These are phyloP conservation scores for Dipteronia sinensis DNA, from an alignment of 345 rosid genomes.

Conservation along the genomic window DNA sequence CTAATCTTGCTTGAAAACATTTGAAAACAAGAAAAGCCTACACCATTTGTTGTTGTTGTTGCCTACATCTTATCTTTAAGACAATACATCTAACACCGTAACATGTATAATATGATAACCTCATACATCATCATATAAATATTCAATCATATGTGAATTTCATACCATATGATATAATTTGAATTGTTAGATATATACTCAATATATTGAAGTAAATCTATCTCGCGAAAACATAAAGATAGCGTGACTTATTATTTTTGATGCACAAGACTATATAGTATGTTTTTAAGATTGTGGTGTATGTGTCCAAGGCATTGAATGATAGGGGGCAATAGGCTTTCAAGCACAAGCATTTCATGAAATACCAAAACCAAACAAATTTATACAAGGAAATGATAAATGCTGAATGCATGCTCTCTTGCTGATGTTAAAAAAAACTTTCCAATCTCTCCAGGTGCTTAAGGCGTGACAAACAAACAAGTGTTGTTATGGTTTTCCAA, in stretches of 20 bases:
- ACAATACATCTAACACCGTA: neutral
- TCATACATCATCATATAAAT: no score
- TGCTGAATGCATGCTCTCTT: neutral
- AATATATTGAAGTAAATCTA: neutral
- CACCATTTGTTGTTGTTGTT: neutral
- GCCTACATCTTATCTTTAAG: neutral
- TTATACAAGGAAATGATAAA: neutral
- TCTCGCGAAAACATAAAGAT: neutral
- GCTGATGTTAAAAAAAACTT: no score
- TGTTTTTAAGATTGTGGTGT: no score
- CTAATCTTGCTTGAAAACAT: neutral
- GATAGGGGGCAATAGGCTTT: no score
- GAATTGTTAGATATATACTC: no score
- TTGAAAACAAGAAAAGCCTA: neutral
- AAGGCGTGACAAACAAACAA: neutral
- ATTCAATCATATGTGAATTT: no score
- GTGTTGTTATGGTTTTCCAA: no score
- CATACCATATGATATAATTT: no score
- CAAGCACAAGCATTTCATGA: neutral
- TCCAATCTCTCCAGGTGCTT: neutral
- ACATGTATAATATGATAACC: neutral
- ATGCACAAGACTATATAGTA: no score
- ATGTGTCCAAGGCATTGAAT: neutral
- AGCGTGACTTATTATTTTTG: no score
- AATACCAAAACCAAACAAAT: neutral